These are phyloP conservation scores for Anthoceros angustus DNA, from an alignment of 225 moss, liverwort and hornwort genomes.

Conservation along the genomic window DNA sequence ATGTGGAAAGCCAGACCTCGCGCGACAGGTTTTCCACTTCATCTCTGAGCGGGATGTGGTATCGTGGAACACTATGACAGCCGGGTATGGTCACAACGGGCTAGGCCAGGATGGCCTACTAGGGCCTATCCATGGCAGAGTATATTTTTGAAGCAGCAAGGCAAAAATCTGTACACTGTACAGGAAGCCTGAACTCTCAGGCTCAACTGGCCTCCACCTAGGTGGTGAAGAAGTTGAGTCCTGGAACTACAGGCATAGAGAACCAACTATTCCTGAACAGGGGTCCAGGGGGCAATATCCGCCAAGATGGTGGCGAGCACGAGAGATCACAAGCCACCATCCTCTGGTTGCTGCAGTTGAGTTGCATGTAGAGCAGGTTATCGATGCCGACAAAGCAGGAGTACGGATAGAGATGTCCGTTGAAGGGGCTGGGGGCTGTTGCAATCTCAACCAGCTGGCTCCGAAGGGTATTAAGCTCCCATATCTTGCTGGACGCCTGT, in stretches of 20 bases:
- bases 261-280: background rate
- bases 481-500: background rate
- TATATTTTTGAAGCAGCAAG: too few relatives aligned
- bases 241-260: background rate
- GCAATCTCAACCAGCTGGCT: background rate
- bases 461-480: background rate
- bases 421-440: background rate
- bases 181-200: too few relatives aligned
- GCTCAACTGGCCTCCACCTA: too few relatives aligned
- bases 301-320: background rate
- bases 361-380: background rate
- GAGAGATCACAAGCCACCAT: background rate
- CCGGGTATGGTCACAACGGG: background rate
- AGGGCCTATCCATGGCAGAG: too few relatives aligned
- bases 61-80: background rate
- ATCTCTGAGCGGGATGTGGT: background rate
- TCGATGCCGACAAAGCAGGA: background rate
- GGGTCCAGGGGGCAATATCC: background rate
- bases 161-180: too few relatives aligned
- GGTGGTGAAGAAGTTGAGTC: background rate
- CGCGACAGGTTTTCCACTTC: background rate
- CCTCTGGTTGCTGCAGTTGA: background rate
- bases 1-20: background rate
- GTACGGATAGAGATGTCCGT: background rate
- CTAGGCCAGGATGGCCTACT: constrained; percentile 6